phyloP scores from a whole-genome alignment of 1,284 basidiomycete species.

The Ceratobasidium sp. region DNA sequence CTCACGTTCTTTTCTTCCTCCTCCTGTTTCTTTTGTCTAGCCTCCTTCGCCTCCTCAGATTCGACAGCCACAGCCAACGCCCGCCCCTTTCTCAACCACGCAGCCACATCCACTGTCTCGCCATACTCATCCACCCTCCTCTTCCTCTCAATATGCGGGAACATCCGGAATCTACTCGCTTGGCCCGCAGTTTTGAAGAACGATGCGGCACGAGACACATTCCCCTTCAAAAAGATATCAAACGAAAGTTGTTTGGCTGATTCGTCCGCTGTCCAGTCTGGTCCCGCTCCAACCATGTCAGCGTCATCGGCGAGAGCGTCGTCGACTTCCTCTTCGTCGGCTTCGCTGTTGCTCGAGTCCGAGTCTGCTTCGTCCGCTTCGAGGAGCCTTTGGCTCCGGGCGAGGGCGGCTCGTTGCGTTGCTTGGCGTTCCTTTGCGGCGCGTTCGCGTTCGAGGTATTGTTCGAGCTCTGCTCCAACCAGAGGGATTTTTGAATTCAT shows the following conservation, averaged over 20 bases:
- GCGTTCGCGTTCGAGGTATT: conserved; percentile 78
- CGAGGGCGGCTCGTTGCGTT: conserved; percentile 83
- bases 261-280: conserved; percentile 60
- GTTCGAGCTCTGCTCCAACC: conserved; percentile 84
- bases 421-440: conserved; percentile 84
- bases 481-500: conserved; percentile 89
- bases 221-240: conserved; percentile 96
- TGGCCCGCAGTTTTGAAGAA: conserved; percentile 79
- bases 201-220: conserved; percentile 74
- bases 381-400: conserved; percentile 83
- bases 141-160: conserved; percentile 94
- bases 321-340: conserved; percentile 71
- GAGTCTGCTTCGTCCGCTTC: conserved; percentile 66
- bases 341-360: conserved; percentile 55
- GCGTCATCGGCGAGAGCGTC: conserved; percentile 56
- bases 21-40: conserved; percentile 68
- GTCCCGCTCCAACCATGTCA: conserved; percentile 54
- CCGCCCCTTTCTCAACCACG: conserved; percentile 90
- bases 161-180: conserved; percentile 88
- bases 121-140: conserved; percentile 93
- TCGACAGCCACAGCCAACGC: conserved; percentile 82
- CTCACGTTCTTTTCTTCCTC: conserved; percentile 82
- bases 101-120: conserved; percentile 90
- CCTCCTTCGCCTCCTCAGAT: conserved; percentile 78
- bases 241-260: conserved; percentile 71